Percentiles rank a stretch among this genome's conserved stretches.
phyloP scores from a whole-genome alignment of 352 stramenopile species.

The Paralagenidium karlingii region DNA sequence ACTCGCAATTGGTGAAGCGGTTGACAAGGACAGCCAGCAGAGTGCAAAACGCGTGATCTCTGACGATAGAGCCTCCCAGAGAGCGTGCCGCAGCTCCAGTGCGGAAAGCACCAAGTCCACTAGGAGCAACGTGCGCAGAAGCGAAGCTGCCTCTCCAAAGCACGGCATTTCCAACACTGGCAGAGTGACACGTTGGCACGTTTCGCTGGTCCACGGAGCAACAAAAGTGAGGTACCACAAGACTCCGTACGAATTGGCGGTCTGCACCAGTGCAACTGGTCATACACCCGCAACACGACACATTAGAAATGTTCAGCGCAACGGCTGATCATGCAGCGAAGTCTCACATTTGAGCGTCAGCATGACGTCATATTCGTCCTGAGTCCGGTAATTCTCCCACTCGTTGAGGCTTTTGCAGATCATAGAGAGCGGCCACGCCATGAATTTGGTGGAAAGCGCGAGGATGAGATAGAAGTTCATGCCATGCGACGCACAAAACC shows the following conservation, averaged over 20 bases:
- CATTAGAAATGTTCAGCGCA: not conserved
- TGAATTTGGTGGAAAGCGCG: conserved; percentile 24
- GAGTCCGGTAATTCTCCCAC: conserved; percentile 67
- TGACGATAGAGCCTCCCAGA: conserved; percentile 24
- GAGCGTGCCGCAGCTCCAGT: conserved; percentile 17
- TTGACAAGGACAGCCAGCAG: not conserved
- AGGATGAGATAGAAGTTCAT: too few species aligned
- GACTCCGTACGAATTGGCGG: conserved; percentile 40
- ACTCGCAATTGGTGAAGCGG: not conserved
- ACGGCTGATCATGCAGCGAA: not conserved
- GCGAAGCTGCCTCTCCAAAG: conserved; percentile 22
- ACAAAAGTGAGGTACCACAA: conserved; percentile 43
- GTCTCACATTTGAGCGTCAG: conserved; percentile 66
- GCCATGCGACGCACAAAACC: too few species aligned
- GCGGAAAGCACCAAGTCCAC: conserved; percentile 13
- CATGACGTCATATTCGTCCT: conserved; percentile 46
- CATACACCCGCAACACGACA: too few species aligned
- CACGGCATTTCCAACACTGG: conserved; percentile 14
- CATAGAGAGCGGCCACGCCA: conserved; percentile 9
- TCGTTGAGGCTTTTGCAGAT: conserved; percentile 25
- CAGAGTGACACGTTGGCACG: conserved; percentile 7
- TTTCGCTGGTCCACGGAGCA: conserved; percentile 12
- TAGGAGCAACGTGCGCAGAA: conserved; percentile 16
- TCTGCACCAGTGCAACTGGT: conserved; percentile 47
- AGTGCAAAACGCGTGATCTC: not conserved